phyloP scores from a whole-genome alignment of 2,329 filamentous ascomycete genomes.

The Graphilbum fragrans region DNA sequence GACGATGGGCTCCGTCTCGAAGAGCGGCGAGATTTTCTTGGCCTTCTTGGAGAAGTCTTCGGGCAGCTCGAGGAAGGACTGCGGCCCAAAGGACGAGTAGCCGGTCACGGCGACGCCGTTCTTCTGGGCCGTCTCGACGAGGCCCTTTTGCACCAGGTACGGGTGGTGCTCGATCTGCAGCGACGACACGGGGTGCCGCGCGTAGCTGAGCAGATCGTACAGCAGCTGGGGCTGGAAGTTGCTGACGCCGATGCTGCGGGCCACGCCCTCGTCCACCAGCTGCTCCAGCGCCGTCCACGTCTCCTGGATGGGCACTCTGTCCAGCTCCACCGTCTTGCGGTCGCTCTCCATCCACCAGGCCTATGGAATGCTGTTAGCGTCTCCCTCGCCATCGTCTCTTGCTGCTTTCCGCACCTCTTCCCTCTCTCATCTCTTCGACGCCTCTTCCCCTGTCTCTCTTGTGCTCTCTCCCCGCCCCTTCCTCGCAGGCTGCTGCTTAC shows the following conservation, averaged over 20 bases:
- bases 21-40: constrained; percentile 44
- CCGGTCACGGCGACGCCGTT: constrained; percentile 67
- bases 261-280: constrained; percentile 56
- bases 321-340: constrained; percentile 41
- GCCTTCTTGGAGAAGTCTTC: too few relatives aligned
- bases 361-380: too few relatives aligned
- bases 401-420: too few relatives aligned
- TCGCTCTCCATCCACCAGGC: constrained; percentile 58
- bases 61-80: constrained; percentile 71
- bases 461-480: too few relatives aligned
- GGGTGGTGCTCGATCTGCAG: constrained; percentile 89
- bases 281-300: constrained; percentile 75
- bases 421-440: too few relatives aligned
- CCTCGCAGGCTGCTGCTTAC: too few relatives aligned
- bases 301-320: constrained; percentile 63
- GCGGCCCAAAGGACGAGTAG: constrained; percentile 74
- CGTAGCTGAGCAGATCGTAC: constrained; percentile 70
- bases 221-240: constrained; percentile 73
- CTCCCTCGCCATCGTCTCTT: too few relatives aligned
- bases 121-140: constrained; percentile 56
- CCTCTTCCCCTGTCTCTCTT: too few relatives aligned
- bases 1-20: constrained; percentile 53
- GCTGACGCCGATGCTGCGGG: constrained; percentile 64
- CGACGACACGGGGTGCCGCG: constrained; percentile 59
- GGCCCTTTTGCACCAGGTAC: constrained; percentile 64